Base-by-base conservation (phyloP, 2,329 filamentous ascomycete species). In the Talaromyces islandicus region DNA sequence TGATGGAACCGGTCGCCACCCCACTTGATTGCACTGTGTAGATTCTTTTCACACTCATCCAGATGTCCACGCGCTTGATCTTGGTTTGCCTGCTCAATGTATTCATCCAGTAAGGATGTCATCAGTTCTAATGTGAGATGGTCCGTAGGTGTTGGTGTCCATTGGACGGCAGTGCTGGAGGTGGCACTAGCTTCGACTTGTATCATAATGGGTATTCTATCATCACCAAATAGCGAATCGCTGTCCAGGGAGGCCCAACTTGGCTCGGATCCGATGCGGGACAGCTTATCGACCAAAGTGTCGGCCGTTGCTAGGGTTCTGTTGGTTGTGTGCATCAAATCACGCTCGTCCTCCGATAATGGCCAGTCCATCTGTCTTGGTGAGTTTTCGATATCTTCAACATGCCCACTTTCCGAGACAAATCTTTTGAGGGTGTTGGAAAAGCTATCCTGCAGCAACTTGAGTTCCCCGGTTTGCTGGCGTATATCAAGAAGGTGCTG, bases 11-110 rank as follows among this genome's bases (percentile, higher is more conserved):
- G 57, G n/a, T 30, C 24, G 12, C 46, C 35, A 14, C 60, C 60
- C 14, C 25, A 41, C n/a, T 62, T 14, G 19, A 62, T 58, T 55
- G 60, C 60, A 17, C 24, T 17, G 1, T 56, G 21, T 27, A 62
- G 29, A 19, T 59, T 55, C 41, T 19, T 46, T 25, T 59, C 53
- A 35, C 60, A 59, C 24, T 62, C 35, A 17, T 43, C 41, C 19
- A 59, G 58, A 3, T n/a, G 11, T 10, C 32, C 43, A n/a, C 38
- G n/a, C 12, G 56, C 32, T 11, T 57, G 50, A 14, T 56, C 41
- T 43, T 59, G 9, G 2, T 56, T 55, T 14, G 53, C 46, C 9
- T 56, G 41, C 3, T 27, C 32, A 29, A 62, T 56, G 30, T 56
- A 56, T n/a, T 21, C 24, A 21, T 59, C 57, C 14, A 62, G 24